Percentiles rank a stretch among this genome's conserved stretches.
Conservation (phyloP, 2,329 filamentous ascomycete genomes). For the Colletotrichum plurivorum region DNA sequence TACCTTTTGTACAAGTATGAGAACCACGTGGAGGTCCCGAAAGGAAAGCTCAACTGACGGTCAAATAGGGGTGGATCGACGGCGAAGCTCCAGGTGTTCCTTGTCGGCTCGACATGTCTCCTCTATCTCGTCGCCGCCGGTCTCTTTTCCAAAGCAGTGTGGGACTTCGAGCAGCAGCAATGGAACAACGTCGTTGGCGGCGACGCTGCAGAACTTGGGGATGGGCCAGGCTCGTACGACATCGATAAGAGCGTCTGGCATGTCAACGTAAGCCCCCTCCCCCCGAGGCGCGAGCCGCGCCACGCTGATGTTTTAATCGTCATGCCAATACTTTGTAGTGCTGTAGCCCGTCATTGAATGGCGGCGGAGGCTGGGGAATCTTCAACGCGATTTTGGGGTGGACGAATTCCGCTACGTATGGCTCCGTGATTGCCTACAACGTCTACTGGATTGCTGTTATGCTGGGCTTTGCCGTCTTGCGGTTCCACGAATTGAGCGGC, state of each 20-base stretch:
- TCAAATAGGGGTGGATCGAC: conserved; percentile 57
- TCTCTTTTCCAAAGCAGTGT: conserved; percentile 83
- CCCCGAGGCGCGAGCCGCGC: neutral
- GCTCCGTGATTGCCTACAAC: conserved; percentile 89
- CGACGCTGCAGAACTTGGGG: conserved; percentile 64
- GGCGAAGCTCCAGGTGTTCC: conserved; percentile 75
- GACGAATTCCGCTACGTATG: conserved; percentile 90
- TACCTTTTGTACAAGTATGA: conserved; percentile 83
- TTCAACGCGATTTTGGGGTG: conserved; percentile 91
- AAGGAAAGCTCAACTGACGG: neutral
- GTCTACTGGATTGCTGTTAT: conserved; percentile 88
- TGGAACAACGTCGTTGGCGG: conserved; percentile 78
- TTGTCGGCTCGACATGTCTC: conserved; percentile 86
- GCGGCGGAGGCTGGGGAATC: conserved; percentile 86
- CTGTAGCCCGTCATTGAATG: conserved; percentile 80
- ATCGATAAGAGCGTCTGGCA: conserved; percentile 86
- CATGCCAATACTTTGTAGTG: conserved; percentile 68
- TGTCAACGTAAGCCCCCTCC: conserved; percentile 74
- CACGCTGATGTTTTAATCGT: conserved; percentile 27
- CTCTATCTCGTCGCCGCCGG: conserved; percentile 88
- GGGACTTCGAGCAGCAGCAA: conserved; percentile 78
- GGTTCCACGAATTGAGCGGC: conserved; percentile 75
- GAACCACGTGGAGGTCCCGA: neutral
- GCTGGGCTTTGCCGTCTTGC: conserved; percentile 73
- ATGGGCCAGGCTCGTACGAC: conserved; percentile 83